phyloP scores from a whole-genome alignment of 352 stramenopile species.

The Phytopythium ostracodes region DNA sequence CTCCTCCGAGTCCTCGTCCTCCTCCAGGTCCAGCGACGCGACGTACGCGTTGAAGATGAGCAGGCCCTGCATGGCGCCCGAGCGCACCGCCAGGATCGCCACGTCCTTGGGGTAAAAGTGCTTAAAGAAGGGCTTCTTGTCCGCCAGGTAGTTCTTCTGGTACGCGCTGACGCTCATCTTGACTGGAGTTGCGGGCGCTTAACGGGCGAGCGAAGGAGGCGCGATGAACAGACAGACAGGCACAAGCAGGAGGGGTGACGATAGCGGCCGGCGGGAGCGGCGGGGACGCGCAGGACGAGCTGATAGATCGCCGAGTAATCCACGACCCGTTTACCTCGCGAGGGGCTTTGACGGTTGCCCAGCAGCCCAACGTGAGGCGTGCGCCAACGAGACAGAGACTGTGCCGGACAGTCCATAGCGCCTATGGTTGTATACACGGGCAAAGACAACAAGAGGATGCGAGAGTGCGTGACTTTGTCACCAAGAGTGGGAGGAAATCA shows the following conservation, averaged over 20 bases:
- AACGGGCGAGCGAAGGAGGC: neutral
- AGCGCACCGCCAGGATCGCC: constrained; percentile 59
- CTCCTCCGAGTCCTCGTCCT: constrained; percentile 46
- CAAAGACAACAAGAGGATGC: neutral
- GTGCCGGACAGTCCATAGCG: neutral
- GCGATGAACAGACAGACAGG: neutral
- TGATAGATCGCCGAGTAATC: neutral
- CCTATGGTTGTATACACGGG: neutral
- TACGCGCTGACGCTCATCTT: constrained; percentile 56
- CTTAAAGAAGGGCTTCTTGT: constrained; percentile 86
- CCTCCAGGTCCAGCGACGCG: constrained; percentile 65
- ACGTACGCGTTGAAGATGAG: constrained; percentile 80
- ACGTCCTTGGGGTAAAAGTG: constrained; percentile 75
- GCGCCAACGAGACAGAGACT: neutral
- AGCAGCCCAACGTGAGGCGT: neutral
- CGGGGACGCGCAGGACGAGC: neutral
- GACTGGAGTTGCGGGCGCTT: neutral
- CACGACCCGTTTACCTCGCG: neutral
- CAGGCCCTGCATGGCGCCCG: constrained; percentile 57
- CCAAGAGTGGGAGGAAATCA: neutral
- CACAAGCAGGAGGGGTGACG: neutral
- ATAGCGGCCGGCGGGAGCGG: neutral
- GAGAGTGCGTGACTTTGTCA: neutral
- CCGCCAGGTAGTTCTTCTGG: constrained; percentile 70
- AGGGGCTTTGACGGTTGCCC: neutral